Conservation (phyloP, 1,284 basidiomycete genomes). For the Papiliotrema terrestris region DNA sequence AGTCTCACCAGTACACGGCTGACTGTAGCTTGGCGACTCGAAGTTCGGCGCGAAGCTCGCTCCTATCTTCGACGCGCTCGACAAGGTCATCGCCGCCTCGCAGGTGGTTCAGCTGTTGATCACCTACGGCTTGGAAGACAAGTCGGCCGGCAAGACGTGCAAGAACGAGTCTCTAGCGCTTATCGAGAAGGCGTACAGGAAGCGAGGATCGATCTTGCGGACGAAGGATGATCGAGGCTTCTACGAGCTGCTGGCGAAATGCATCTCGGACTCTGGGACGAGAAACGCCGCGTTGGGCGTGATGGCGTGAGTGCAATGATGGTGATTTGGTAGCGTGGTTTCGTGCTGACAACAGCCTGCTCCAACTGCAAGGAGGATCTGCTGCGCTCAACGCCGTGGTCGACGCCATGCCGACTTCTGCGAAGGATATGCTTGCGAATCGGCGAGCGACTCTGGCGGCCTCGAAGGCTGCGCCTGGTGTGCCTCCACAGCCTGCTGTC, state of each 20-base stretch:
- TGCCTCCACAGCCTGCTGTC: constrained; percentile 6
- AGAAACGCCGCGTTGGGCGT: constrained; percentile 44
- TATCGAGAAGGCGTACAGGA: constrained; percentile 45
- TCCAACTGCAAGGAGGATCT: constrained; percentile 42
- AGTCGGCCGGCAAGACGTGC: constrained; percentile 42
- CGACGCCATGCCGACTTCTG: constrained; percentile 30
- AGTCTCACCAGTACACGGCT: not conserved
- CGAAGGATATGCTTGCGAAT: constrained; percentile 48
- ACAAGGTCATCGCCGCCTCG: constrained; percentile 47
- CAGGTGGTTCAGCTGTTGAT: constrained; percentile 76
- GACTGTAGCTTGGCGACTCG: constrained; percentile 52
- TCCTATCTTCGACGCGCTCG: constrained; percentile 52
- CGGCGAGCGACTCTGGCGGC: constrained; percentile 38
- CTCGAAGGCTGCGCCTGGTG: constrained; percentile 20
- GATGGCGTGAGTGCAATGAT: constrained; percentile 43
- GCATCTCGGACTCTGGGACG: constrained; percentile 51
- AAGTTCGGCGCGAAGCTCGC: constrained; percentile 52
- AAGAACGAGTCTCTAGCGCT: constrained; percentile 43
- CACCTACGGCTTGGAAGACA: constrained; percentile 58
- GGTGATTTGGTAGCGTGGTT: not conserved
- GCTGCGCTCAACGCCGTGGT: constrained; percentile 34
- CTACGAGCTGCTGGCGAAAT: constrained; percentile 56
- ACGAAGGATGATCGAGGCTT: constrained; percentile 39
- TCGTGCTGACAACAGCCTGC: constrained; percentile 27
- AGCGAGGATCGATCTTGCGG: constrained; percentile 40